Percentiles rank a stretch among this genome's conserved stretches.
These are phyloP conservation scores for Fraxinus platypoda DNA, from an alignment of 305 asterid species.

Conservation along the genomic window DNA sequence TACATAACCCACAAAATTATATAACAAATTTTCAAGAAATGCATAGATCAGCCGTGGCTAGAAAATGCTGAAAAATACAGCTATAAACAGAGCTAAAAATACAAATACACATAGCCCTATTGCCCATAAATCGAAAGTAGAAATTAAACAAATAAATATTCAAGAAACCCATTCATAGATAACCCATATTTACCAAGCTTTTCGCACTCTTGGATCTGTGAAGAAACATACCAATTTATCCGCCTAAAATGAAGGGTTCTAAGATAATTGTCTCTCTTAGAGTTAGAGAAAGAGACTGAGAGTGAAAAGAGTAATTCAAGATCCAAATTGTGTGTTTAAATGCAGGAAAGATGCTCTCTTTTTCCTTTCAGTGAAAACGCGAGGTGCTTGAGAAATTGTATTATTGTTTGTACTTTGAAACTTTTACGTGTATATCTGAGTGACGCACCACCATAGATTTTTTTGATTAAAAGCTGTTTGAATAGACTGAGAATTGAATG, in stretches of 20 bases:
- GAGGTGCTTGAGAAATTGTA: background rate
- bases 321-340: no score
- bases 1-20: conserved; percentile 31
- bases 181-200: background rate
- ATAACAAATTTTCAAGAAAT: conserved; percentile 25
- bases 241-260: background rate
- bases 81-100: conserved; percentile 1
- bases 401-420: background rate
- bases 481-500: background rate
- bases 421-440: background rate
- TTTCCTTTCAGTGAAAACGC: background rate
- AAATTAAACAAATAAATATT: background rate
- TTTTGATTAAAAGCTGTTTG: no score
- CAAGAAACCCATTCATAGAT: conserved; percentile 4
- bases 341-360: background rate
- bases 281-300: background rate
- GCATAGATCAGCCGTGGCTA: conserved; percentile 36
- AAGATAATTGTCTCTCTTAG: background rate
- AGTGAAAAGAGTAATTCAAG: background rate
- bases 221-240: background rate
- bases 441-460: background rate
- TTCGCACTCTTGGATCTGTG: background rate
- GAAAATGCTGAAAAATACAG: conserved; percentile 13
- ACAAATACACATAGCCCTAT: conserved; percentile 19
- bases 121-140: background rate